Evolutionary conservation across 2,329 filamentous ascomycete species (phyloP), one percentile per base, ranked within the genome.

Genomic region (Aspergillus carbonarius): DNA sequence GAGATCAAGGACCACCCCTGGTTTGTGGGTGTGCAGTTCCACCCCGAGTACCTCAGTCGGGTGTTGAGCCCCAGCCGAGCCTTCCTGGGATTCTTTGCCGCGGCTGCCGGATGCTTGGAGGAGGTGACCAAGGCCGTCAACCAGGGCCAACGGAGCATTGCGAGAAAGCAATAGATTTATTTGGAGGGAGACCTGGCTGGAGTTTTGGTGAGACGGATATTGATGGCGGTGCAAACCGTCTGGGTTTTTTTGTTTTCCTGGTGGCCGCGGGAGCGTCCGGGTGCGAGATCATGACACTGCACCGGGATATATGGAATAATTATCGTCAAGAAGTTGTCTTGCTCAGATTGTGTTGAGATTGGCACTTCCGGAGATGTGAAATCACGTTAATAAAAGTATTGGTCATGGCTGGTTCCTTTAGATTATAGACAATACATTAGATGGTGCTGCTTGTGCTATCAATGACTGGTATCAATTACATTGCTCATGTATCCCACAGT

Each of bases 1-100:
- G 92, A 96, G 76, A 78, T 96, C 61, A 87, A 88, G 72, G 87
- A 93, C 63, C 92, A 96, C 73, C 90, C 89, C 0, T 96, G 85
- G 82, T 96, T 88, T 66, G 90, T 96, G 17, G 88, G 89, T 62
- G 89, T 95, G 8, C 93, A 96, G 75, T 93, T 89, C 75, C 92
- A 96, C 74, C 92, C 93, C 2, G 92, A 97, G 75, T 96, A 93
- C 72, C 81, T 91, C 52, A 88, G 84, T 66, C 83, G 89, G 54
- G 92, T 95, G 2, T 78, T 96, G 61, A 80, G 85, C 51, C 91
- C 91, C 0, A 88, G 85, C 70, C 86, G 86, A 71, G 87, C 90
- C 1, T 95, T 91, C 76, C 82, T 96, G 20, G 92, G 92, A 48
- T 93, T 96, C 73, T 84, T 96, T 48, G 92, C 92, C 32, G 90